phyloP scores from a whole-genome alignment of 768 basidiomycete genomes.

The Xerocomus potaroensis region DNA sequence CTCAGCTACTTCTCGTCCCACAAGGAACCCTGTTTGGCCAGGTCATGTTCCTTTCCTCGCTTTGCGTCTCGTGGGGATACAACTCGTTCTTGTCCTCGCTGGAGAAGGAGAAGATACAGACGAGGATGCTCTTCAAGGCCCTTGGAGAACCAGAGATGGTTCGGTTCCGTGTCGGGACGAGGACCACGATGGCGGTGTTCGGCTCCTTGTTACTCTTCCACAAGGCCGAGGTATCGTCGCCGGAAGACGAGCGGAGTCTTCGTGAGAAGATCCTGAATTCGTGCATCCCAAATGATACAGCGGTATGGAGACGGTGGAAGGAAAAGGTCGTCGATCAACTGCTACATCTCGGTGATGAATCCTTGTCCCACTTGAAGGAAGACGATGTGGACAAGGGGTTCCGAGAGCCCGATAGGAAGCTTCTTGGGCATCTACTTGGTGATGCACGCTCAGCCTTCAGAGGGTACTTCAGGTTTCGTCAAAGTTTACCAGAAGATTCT shows the following conservation, averaged over 20 bases:
- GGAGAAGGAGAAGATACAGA: constrained; percentile 32
- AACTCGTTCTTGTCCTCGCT: constrained; percentile 32
- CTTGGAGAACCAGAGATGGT: constrained; percentile 8
- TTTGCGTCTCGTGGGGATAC: constrained; percentile 33
- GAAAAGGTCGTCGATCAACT: constrained; percentile 20
- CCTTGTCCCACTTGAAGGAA: constrained; percentile 1
- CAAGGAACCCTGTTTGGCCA: constrained; percentile 34
- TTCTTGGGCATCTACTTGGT: no score
- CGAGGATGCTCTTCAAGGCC: constrained; percentile 9
- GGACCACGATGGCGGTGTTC: constrained; percentile 24
- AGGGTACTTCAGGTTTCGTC: no score
- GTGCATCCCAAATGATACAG: constrained; percentile 22
- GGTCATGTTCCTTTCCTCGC: constrained; percentile 30
- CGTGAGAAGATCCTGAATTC: constrained; percentile 10
- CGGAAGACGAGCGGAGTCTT: neutral
- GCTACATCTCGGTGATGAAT: neutral
- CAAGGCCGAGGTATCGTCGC: neutral
- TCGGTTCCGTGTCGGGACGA: constrained; percentile 14
- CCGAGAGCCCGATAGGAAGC: no score
- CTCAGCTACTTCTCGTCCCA: no score
- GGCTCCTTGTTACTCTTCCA: constrained; percentile 24
- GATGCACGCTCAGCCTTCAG: no score
- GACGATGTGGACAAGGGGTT: no score
- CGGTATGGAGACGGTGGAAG: constrained; percentile 22
- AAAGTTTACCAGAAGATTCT: no score